Evolutionary conservation across 192 early-diverging fungal species (phyloP), one percentile per base, ranked within the genome.

Genomic region (Dispira parvispora): DNA sequence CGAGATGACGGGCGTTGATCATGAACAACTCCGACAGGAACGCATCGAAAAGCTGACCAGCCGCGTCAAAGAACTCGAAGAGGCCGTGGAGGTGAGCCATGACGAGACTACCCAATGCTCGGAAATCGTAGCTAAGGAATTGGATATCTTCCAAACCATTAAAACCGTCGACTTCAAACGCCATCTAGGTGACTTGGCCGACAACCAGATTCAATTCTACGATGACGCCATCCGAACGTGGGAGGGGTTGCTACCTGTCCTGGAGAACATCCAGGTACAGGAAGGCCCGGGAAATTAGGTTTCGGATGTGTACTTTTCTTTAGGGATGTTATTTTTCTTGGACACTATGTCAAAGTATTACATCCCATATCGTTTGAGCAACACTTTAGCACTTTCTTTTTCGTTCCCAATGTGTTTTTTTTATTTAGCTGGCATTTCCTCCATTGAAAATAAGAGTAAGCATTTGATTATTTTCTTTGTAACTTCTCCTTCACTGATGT

Each of bases 1-100:
- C 52, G 89, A 96, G 62, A 79, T 96, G 63, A 80, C 88, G 62
- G 90, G 91, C 28, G 83, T 92, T 11, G 87, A 96, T 65, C 82
- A 83, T 47, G 89, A 92, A 52, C 76, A 79, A 47, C 84, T 86
- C 50, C 77, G 87, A 63, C 84, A 89, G 73, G 83, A 88, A 45
- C 86, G 85, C 60, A 72, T 98, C 42, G 79, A 78, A 45, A 87
- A 77, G 62, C 73, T 98, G 23, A 81, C 86, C 10, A 64, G 68
- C 14, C 84, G 75, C 67, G 87, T 94, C 45, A 61, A 57, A 45
- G 74, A 97, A 88, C 79, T 97, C 32, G 71, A 87, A 70, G 74
- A 84, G 10, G 91, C 84, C 13, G 88, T 94, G 3, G 83, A 86
- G n/a, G 67, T 74, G 62, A 90, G 89, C 63, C 74, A 80, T 58